phyloP scores from a whole-genome alignment of 225 moss, liverwort and hornwort species.

The Pleurozium schreberi region DNA sequence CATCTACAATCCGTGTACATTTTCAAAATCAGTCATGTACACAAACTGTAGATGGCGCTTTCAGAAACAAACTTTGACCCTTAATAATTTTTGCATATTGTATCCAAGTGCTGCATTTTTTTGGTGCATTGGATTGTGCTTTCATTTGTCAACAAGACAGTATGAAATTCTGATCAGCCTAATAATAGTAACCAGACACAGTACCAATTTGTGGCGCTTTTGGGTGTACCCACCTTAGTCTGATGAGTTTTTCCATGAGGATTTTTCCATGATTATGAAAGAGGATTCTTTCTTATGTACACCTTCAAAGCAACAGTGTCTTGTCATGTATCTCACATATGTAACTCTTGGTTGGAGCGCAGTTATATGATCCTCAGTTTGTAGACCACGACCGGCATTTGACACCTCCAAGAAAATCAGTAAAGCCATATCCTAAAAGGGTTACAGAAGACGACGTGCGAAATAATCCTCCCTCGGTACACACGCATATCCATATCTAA shows the following conservation, averaged over 20 bases:
- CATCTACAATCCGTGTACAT: too few relatives aligned
- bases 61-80: too few relatives aligned
- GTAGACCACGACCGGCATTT: conserved; percentile 21
- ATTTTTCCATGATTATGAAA: not conserved
- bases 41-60: too few relatives aligned
- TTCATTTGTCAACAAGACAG: too few relatives aligned
- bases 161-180: too few relatives aligned
- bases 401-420: conserved; percentile 5
- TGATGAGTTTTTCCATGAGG: not conserved
- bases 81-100: too few relatives aligned
- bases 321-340: not conserved
- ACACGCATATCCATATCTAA: not conserved
- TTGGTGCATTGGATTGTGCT: too few relatives aligned
- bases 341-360: not conserved
- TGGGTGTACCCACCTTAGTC: too few relatives aligned
- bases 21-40: too few relatives aligned
- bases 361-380: conserved; percentile 21
- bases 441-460: conserved; percentile 26
- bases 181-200: too few relatives aligned
- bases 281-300: not conserved
- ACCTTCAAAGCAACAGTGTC: not conserved
- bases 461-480: conserved; percentile 24
- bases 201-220: too few relatives aligned
- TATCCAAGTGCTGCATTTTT: too few relatives aligned
- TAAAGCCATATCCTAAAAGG: conserved; percentile 11